phyloP scores from a whole-genome alignment of 2,329 filamentous ascomycete genomes.

The Delphinella strobiligena region DNA sequence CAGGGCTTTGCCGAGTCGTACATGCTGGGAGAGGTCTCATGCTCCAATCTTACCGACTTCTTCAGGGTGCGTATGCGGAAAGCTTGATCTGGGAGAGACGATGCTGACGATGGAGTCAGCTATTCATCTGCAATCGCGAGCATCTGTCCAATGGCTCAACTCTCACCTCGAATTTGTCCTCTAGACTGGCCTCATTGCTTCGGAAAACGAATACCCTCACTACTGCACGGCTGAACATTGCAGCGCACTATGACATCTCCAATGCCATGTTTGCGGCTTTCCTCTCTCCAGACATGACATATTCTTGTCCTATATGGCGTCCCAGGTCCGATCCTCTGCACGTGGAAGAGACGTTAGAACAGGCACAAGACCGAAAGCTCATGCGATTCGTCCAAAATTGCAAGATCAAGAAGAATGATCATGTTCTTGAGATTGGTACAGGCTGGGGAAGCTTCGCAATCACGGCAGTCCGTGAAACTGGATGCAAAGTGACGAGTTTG shows the following conservation, averaged over 20 bases:
- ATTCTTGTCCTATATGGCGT: constrained; percentile 59
- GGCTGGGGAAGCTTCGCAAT: constrained; percentile 69
- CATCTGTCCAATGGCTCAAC: constrained; percentile 53
- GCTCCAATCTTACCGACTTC: constrained; percentile 53
- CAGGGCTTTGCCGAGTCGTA: constrained; percentile 57
- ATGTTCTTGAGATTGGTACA: constrained; percentile 63
- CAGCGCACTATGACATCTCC: constrained; percentile 63
- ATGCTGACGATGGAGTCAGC: constrained; percentile 25
- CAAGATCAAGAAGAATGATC: constrained; percentile 50
- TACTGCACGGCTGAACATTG: constrained; percentile 52
- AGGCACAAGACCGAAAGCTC: constrained; percentile 57
- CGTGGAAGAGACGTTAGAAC: constrained; percentile 47
- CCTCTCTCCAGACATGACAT: constrained; percentile 64
- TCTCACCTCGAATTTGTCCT: constrained; percentile 46
- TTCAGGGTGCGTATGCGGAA: constrained; percentile 32
- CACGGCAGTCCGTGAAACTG: constrained; percentile 51
- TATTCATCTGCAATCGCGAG: constrained; percentile 59
- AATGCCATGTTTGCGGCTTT: constrained; percentile 68
- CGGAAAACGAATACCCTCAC: constrained; percentile 35
- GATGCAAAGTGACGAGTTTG: constrained; percentile 56
- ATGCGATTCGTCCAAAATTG: constrained; percentile 54
- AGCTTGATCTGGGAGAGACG: background rate
- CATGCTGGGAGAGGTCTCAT: constrained; percentile 60
- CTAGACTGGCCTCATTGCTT: constrained; percentile 43
- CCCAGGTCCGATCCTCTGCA: constrained; percentile 27